Evolutionary conservation across 345 rosid genomes (phyloP).

Genomic region (Citrus medica): DNA sequence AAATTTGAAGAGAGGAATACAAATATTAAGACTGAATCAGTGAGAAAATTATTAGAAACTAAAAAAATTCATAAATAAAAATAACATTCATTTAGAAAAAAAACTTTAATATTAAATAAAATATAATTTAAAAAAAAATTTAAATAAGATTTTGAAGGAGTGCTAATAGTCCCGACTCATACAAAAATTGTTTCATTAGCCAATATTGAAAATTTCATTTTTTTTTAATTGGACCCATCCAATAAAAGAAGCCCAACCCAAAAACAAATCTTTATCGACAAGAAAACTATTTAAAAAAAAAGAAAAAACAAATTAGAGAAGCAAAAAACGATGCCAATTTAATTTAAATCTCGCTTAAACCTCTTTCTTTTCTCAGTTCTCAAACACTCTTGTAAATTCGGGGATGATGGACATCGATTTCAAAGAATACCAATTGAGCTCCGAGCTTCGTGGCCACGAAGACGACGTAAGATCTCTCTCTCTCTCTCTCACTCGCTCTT

Average conservation of each 20-base stretch:
- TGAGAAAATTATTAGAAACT: too few species aligned
- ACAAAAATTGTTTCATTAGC: too few species aligned
- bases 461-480: slow-evolving; percentile 68
- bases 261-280: background rate
- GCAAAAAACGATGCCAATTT: background rate
- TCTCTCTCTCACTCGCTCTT: background rate
- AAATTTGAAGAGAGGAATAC: too few species aligned
- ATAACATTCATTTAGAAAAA: too few species aligned
- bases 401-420: slow-evolving; percentile 86
- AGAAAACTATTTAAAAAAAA: background rate
- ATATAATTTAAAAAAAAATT: too few species aligned
- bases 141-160: fast-evolving
- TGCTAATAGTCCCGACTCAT: too few species aligned
- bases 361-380: background rate
- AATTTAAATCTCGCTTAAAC: slow-evolving; percentile 8
- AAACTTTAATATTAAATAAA: too few species aligned
- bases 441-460: slow-evolving; percentile 85
- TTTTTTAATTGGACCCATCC: background rate
- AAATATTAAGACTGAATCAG: too few species aligned
- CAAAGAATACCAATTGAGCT: slow-evolving; percentile 65
- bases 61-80: too few species aligned
- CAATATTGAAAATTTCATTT: too few species aligned
- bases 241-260: background rate
- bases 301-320: background rate
- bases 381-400: background rate